phyloP scores from a whole-genome alignment of 768 basidiomycete genomes.

The Hemileccinum rubropunctum region DNA sequence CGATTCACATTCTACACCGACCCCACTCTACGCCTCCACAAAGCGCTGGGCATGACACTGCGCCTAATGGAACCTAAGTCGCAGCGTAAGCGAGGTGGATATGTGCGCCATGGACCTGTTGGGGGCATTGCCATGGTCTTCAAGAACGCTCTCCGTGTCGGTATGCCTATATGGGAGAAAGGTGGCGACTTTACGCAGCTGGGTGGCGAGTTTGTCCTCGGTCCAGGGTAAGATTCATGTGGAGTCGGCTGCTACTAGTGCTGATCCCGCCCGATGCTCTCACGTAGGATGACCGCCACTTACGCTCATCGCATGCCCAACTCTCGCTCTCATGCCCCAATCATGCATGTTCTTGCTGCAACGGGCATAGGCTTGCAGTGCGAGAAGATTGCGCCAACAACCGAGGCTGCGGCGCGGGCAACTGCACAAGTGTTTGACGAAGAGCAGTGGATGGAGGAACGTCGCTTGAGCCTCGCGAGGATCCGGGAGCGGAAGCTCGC shows the following conservation, averaged over 20 bases:
- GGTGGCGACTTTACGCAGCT: constrained; percentile 77
- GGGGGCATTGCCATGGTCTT: constrained; percentile 75
- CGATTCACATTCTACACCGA: constrained; percentile 80
- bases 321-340: constrained; percentile 70
- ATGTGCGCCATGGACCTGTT: constrained; percentile 63
- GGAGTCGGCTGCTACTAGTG: neutral
- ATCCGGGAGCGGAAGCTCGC: constrained; percentile 33
- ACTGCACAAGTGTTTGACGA: constrained; percentile 21
- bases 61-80: constrained; percentile 42
- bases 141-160: constrained; percentile 62
- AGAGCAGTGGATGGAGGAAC: constrained; percentile 36
- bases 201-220: constrained; percentile 86
- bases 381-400: constrained; percentile 15
- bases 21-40: constrained; percentile 65
- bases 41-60: constrained; percentile 71
- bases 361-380: constrained; percentile 45
- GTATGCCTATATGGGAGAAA: constrained; percentile 81
- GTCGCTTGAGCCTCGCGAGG: constrained; percentile 29
- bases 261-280: constrained; percentile 2
- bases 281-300: constrained; percentile 53
- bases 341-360: constrained; percentile 62
- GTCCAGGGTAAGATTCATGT: constrained; percentile 51
- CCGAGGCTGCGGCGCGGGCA: constrained; percentile 5
- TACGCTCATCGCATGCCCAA: constrained; percentile 87
- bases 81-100: constrained; percentile 49